These are phyloP conservation scores for Fraxinus angustifolia DNA, from an alignment of 305 asterid species.

Conservation along the genomic window DNA sequence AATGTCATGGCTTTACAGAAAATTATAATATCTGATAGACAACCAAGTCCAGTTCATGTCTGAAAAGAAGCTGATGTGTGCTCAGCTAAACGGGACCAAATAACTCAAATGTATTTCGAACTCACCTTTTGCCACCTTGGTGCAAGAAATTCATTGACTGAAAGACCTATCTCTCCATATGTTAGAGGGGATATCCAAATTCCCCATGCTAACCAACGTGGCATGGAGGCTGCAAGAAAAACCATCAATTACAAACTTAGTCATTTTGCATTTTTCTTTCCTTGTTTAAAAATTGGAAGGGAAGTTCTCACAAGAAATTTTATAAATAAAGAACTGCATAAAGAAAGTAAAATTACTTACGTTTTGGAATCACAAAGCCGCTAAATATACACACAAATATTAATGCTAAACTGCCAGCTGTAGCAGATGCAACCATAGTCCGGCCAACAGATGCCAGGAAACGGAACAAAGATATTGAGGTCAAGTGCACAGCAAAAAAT, in stretches of 20 bases:
- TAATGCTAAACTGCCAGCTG: conserved; percentile 14
- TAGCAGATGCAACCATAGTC: conserved; percentile 24
- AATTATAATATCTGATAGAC: not conserved
- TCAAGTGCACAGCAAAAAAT: conserved; percentile 15
- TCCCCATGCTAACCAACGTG: conserved; percentile 37
- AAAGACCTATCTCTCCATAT: conserved; percentile 46
- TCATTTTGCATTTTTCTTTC: not conserved
- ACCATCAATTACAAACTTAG: not conserved
- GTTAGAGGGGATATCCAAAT: conserved; percentile 52
- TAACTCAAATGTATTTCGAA: not conserved
- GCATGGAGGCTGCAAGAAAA: conserved; percentile 27
- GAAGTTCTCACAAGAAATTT: not conserved
- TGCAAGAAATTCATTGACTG: conserved; percentile 45
- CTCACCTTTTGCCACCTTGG: conserved; percentile 42
- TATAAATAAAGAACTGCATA: not conserved
- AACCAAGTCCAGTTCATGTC: not conserved
- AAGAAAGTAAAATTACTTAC: conserved; percentile 6
- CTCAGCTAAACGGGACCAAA: not conserved
- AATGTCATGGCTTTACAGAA: not conserved
- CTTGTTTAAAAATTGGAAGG: not conserved
- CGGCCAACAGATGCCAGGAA: conserved; percentile 22
- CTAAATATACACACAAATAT: conserved; percentile 16
- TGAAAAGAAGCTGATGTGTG: not conserved
- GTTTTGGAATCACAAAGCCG: conserved; percentile 21
- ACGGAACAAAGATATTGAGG: conserved; percentile 18